Conservation (phyloP, 2,329 filamentous ascomycete genomes). For the Tolypocladium tundrense region DNA sequence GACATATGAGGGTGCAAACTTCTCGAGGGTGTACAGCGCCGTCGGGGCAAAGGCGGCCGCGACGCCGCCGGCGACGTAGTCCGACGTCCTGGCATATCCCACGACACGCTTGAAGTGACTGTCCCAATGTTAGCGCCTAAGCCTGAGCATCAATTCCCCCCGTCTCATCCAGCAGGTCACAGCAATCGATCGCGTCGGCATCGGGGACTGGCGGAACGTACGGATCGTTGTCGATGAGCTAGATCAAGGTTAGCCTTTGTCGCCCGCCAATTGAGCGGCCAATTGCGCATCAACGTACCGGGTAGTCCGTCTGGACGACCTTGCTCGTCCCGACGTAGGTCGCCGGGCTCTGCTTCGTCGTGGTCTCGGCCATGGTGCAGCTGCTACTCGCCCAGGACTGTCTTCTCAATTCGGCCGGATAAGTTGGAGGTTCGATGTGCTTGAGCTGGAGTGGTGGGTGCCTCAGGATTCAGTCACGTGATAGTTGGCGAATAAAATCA, state of each 20-base stretch:
- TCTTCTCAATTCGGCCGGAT: slow-evolving; percentile 12
- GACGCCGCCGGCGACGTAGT: slow-evolving; percentile 63
- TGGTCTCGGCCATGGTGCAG: slow-evolving; percentile 26
- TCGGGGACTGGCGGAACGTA: slow-evolving; percentile 33
- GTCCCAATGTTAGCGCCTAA: slow-evolving; percentile 18
- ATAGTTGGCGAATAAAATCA: background rate
- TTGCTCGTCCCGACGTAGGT: slow-evolving; percentile 47
- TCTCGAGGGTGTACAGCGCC: slow-evolving; percentile 71
- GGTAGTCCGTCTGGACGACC: slow-evolving; percentile 72
- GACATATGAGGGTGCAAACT: slow-evolving; percentile 72
- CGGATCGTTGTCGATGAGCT: slow-evolving; percentile 99
- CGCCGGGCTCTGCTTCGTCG: slow-evolving; percentile 24
- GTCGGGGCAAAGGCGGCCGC: slow-evolving; percentile 64
- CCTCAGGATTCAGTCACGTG: slow-evolving; percentile 23
- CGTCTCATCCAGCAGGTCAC: background rate
- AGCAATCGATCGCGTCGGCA: background rate
- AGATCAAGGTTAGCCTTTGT: slow-evolving; percentile 18
- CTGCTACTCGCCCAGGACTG: slow-evolving; percentile 15
- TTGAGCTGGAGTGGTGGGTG: slow-evolving; percentile 10
- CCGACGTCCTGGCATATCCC: slow-evolving; percentile 73
- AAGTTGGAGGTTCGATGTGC: slow-evolving; percentile 10
- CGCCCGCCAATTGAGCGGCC: slow-evolving; percentile 10
- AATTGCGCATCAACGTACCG: slow-evolving; percentile 48
- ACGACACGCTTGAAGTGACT: slow-evolving; percentile 90
- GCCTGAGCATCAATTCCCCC: background rate